Percentiles rank a stretch among this genome's conserved stretches.
Evolutionary conservation across 305 asterid species (phyloP).

Genomic region (Ilex paraguariensis): DNA sequence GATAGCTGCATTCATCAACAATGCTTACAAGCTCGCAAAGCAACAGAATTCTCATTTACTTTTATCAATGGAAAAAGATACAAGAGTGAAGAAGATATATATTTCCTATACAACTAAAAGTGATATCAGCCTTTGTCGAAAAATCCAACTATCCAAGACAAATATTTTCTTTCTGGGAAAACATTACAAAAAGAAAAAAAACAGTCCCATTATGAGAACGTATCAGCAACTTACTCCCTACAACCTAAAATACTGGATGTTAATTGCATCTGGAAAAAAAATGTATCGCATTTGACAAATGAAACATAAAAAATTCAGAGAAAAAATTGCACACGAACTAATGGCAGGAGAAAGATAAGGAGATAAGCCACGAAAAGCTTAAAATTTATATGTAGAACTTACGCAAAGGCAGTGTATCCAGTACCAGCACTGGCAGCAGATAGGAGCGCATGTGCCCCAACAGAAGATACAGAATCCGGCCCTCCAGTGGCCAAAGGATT

Average conservation of each 20-base stretch:
- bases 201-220: not conserved
- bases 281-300: not conserved
- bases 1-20: too few relatives aligned
- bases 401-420: constrained; percentile 98
- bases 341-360: not conserved
- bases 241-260: not conserved
- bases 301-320: not conserved
- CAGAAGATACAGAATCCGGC: constrained; percentile 57
- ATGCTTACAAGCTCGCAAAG: too few relatives aligned
- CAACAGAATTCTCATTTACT: too few relatives aligned
- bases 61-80: too few relatives aligned
- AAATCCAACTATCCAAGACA: not conserved
- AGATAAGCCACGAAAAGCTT: not conserved
- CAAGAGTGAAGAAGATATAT: too few relatives aligned
- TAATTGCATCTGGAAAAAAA: not conserved
- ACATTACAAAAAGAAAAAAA: too few relatives aligned
- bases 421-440: constrained; percentile 87
- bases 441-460: constrained; percentile 59
- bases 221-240: not conserved
- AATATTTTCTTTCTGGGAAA: not conserved
- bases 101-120: too few relatives aligned
- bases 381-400: constrained; percentile 26
- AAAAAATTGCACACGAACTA: not conserved
- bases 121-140: too few relatives aligned
- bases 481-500: constrained; percentile 38